Evolutionary conservation across 768 basidiomycete genomes (phyloP).

Genomic region (Macrolepiota albuminosa): DNA sequence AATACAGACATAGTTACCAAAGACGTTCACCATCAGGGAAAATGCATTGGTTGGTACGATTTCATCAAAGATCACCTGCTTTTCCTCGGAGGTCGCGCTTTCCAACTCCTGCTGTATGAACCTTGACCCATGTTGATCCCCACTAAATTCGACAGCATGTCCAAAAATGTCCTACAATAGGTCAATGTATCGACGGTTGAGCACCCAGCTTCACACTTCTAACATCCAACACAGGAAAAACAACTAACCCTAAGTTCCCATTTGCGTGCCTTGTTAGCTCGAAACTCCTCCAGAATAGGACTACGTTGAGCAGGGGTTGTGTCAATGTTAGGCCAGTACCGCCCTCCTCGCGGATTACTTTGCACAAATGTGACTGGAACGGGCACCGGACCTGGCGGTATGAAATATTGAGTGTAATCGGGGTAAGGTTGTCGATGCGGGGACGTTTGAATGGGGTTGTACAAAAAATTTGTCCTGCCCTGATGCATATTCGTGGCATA

Average conservation of each 20-base stretch:
- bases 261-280: constrained; percentile 67
- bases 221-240: neutral
- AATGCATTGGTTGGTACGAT: constrained; percentile 74
- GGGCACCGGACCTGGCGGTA: constrained; percentile 35
- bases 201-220: constrained; percentile 1
- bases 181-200: constrained; percentile 9
- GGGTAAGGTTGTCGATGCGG: constrained; percentile 43
- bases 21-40: constrained; percentile 84
- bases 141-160: constrained; percentile 85
- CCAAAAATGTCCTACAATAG: constrained; percentile 75
- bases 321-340: constrained; percentile 30
- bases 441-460: constrained; percentile 35
- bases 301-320: constrained; percentile 48
- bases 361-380: constrained; percentile 29
- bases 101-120: constrained; percentile 91
- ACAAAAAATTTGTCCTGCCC: constrained; percentile 34
- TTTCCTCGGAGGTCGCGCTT: constrained; percentile 71
- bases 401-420: constrained; percentile 47
- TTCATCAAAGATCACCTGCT: constrained; percentile 78
- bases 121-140: constrained; percentile 96
- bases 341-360: constrained; percentile 36
- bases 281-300: constrained; percentile 79
- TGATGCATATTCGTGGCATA: constrained; percentile 33
- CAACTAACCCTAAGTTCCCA: constrained; percentile 75
- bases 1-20: constrained; percentile 86